phyloP scores from a whole-genome alignment of 495 filamentous ascomycete genomes.

The Daldinia grandis region DNA sequence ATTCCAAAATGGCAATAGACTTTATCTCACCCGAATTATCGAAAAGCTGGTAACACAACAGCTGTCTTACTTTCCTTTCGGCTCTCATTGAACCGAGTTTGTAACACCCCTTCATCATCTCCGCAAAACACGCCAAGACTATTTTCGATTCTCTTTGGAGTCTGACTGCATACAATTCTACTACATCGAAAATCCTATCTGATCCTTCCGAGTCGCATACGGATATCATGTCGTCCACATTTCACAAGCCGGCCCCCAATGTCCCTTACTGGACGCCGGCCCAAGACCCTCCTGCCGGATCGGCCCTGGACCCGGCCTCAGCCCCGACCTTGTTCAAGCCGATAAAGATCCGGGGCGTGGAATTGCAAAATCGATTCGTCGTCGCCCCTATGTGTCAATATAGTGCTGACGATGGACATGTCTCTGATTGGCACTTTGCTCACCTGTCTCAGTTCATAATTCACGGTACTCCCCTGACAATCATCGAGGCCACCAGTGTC shows the following conservation, averaged over 20 bases:
- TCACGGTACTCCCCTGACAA: constrained; percentile 69
- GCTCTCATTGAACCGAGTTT: neutral
- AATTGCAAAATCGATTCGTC: constrained; percentile 75
- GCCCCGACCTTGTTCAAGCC: constrained; percentile 72
- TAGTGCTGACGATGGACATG: constrained; percentile 69
- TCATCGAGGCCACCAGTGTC: constrained; percentile 75
- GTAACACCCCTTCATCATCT: constrained; percentile 14
- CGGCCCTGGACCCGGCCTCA: constrained; percentile 55
- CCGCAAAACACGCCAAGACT: constrained; percentile 7
- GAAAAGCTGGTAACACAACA: neutral
- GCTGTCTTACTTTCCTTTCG: neutral
- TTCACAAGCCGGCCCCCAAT: constrained; percentile 48
- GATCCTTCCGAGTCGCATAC: neutral
- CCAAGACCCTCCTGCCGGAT: constrained; percentile 63
- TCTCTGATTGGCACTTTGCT: constrained; percentile 74
- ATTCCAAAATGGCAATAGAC: neutral
- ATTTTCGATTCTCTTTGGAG: neutral
- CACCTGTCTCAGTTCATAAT: constrained; percentile 69
- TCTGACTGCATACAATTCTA: neutral
- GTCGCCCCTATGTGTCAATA: constrained; percentile 74
- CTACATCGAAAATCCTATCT: constrained; percentile 2
- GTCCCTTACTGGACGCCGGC: constrained; percentile 67
- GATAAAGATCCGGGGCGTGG: constrained; percentile 70
- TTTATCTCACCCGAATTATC: neutral
- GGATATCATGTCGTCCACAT: constrained; percentile 12